Evolutionary conservation across 106 monocot genomes (phyloP).

Genomic region (Dendrobium nobile): DNA sequence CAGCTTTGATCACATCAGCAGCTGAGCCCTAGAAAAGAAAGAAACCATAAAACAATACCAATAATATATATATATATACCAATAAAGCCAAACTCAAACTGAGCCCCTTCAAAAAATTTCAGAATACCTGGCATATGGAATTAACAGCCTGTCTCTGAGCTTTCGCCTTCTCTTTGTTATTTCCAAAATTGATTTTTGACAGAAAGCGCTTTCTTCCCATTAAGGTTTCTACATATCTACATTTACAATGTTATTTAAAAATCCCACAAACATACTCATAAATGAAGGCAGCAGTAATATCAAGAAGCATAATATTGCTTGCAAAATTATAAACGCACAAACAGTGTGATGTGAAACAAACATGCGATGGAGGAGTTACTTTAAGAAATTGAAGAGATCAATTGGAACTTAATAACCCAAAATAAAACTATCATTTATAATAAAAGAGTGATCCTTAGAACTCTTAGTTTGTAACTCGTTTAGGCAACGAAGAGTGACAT

Average conservation of each 20-base stretch:
- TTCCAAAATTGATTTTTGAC: conserved; percentile 82
- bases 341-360: no score
- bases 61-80: background rate
- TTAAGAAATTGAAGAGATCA: no score
- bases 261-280: background rate
- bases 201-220: conserved; percentile 85
- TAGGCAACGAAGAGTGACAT: no score
- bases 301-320: background rate
- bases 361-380: no score
- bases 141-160: conserved; percentile 98
- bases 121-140: conserved; percentile 89
- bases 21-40: conserved; percentile 66
- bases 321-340: background rate
- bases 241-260: background rate
- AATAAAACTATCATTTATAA: no score
- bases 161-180: conserved; percentile 78
- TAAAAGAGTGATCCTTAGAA: no score
- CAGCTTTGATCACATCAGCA: conserved; percentile 94
- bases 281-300: background rate
- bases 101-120: background rate
- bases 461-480: no score
- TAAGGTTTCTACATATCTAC: conserved; percentile 83
- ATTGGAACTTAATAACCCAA: no score
- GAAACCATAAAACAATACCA: conserved; percentile 6
- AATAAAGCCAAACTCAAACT: background rate